Evolutionary conservation across 2,329 filamentous ascomycete species (phyloP).

Genomic region (Drechslerella stenobrocha): DNA sequence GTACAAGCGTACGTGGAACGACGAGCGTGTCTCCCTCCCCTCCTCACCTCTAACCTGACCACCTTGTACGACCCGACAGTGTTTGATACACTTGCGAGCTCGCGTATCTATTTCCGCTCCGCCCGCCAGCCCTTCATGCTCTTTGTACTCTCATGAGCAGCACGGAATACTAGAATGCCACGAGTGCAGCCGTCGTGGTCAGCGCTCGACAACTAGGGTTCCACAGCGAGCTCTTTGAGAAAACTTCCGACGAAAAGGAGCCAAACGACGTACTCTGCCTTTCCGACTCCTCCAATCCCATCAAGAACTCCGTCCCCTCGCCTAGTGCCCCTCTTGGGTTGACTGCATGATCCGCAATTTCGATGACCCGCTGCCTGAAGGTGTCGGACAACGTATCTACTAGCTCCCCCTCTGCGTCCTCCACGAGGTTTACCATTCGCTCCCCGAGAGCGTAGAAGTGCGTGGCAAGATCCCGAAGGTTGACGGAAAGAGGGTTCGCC

Average conservation of each 20-base stretch:
- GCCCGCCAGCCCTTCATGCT: slow-evolving; percentile 70
- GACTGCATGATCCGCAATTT: slow-evolving; percentile 85
- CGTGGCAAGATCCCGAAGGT: slow-evolving; percentile 77
- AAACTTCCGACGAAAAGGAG: background rate
- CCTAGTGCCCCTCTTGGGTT: slow-evolving; percentile 74
- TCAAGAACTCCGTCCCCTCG: slow-evolving; percentile 73
- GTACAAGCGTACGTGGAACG: slow-evolving; percentile 28
- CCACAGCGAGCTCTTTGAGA: slow-evolving; percentile 5
- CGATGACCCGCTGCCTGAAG: slow-evolving; percentile 77
- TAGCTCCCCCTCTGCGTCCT: slow-evolving; percentile 74
- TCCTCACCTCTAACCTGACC: slow-evolving; percentile 10
- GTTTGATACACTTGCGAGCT: slow-evolving; percentile 2
- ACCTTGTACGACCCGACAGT: slow-evolving; percentile 12
- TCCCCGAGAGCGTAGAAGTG: slow-evolving; percentile 87
- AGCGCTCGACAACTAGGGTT: slow-evolving; percentile 2
- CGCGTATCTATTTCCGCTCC: slow-evolving; percentile 42
- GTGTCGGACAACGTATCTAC: slow-evolving; percentile 73
- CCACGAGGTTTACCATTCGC: slow-evolving; percentile 85
- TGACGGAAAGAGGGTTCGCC: slow-evolving; percentile 82
- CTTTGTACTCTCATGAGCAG: slow-evolving; percentile 73
- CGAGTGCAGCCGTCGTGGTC: slow-evolving; percentile 34
- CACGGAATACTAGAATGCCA: slow-evolving; percentile 65
- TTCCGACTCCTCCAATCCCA: slow-evolving; percentile 88
- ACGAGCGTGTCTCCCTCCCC: slow-evolving; percentile 27
- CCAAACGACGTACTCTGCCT: slow-evolving; percentile 60